Percentiles rank a stretch among this genome's conserved stretches.
Conservation (phyloP, 2,329 filamentous ascomycete genomes). For the Fusarium annulatum region DNA sequence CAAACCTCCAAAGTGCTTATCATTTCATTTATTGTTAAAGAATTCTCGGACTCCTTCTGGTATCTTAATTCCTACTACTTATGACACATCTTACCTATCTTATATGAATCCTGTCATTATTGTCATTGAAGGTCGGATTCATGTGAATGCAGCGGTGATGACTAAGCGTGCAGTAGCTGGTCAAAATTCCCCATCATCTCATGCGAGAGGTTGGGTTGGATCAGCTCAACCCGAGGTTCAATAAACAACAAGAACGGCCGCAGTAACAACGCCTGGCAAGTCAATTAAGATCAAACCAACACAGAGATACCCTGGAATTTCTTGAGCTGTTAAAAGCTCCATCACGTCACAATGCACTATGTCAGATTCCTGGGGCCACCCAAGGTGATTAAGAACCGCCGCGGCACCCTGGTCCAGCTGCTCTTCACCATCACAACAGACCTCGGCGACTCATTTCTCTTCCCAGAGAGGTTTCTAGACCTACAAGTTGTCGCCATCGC, state of each 20-base stretch:
- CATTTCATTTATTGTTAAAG: background rate
- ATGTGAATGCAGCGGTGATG: slow-evolving; percentile 23
- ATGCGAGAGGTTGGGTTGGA: slow-evolving; percentile 19
- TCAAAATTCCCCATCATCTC: slow-evolving; percentile 24
- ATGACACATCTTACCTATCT: background rate
- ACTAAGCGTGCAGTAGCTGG: slow-evolving; percentile 23
- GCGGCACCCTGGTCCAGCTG: slow-evolving; percentile 52
- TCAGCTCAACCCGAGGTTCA: background rate
- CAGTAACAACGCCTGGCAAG: background rate
- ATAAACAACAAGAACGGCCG: slow-evolving; percentile 1
- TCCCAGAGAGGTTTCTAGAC: slow-evolving; percentile 57
- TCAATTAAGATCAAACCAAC: background rate
- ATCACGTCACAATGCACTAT: slow-evolving; percentile 62
- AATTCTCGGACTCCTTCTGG: background rate
- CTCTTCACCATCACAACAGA: slow-evolving; percentile 68
- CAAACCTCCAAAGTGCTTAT: background rate
- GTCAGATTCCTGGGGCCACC: slow-evolving; percentile 64
- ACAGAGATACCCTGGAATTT: background rate
- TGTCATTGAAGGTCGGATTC: background rate
- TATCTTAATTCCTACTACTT: rapidly evolving
- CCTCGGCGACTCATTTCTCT: slow-evolving; percentile 65
- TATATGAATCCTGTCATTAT: background rate
- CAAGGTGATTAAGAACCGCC: slow-evolving; percentile 47
- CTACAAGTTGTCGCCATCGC: slow-evolving; percentile 53
- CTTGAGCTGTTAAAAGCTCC: background rate